Conservation (phyloP, 495 filamentous ascomycete genomes). For the Penicillium steckii region DNA sequence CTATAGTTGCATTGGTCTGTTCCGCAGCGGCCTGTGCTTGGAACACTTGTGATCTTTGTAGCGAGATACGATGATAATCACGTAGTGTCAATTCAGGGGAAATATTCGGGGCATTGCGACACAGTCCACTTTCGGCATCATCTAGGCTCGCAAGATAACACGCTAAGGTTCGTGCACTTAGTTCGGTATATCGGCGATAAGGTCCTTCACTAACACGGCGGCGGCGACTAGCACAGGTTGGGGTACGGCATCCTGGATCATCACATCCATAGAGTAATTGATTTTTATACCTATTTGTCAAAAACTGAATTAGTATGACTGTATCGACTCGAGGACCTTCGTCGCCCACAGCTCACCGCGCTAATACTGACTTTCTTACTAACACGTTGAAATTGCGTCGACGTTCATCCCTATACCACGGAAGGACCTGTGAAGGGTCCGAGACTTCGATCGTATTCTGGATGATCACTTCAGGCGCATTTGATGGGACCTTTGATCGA, state of each 20-base stretch:
- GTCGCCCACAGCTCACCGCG: constrained; percentile 5
- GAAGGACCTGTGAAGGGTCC: constrained; percentile 44
- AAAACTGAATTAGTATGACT: not conserved
- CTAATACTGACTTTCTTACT: constrained; percentile 46
- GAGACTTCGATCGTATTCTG: constrained; percentile 51
- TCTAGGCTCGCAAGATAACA: constrained; percentile 76
- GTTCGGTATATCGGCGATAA: constrained; percentile 66
- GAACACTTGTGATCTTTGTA: constrained; percentile 27
- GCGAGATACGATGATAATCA: constrained; percentile 28
- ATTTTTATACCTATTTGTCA: constrained; percentile 62
- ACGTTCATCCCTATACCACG: constrained; percentile 50
- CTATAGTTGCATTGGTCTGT: not conserved
- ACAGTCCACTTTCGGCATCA: constrained; percentile 72
- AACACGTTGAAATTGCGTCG: constrained; percentile 51
- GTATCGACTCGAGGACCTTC: not conserved
- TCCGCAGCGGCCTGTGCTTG: constrained; percentile 14
- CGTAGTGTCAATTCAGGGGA: constrained; percentile 28
- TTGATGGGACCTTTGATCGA: constrained; percentile 46
- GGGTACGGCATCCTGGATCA: constrained; percentile 64
- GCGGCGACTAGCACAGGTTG: constrained; percentile 79
- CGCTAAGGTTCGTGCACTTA: constrained; percentile 74
- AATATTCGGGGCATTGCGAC: constrained; percentile 51
- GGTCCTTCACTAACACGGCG: constrained; percentile 64
- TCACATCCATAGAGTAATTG: constrained; percentile 85
- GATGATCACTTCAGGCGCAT: constrained; percentile 46